Evolutionary conservation across 2,329 filamentous ascomycete genomes (phyloP).

Genomic region (Colletotrichum abscissum): DNA sequence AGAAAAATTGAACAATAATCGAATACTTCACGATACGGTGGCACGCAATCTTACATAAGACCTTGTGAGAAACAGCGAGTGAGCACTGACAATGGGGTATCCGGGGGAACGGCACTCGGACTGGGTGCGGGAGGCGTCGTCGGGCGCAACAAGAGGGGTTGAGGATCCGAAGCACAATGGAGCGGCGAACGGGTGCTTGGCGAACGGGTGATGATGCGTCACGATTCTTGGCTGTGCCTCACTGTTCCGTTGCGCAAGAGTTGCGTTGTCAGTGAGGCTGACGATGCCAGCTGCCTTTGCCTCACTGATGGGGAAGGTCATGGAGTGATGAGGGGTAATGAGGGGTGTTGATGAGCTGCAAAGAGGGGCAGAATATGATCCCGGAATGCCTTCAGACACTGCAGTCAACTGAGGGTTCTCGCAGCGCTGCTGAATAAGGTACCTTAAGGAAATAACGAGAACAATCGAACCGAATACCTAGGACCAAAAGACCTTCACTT

Average conservation of each 20-base stretch:
- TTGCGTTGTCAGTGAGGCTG: slow-evolving; percentile 10
- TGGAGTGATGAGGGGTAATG: slow-evolving; percentile 10
- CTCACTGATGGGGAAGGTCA: not conserved
- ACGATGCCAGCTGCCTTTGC: not conserved
- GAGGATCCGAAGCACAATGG: slow-evolving; percentile 4
- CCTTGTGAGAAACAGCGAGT: not conserved
- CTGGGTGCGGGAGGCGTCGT: not conserved
- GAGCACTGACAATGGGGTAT: not conserved
- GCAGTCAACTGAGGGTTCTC: not conserved
- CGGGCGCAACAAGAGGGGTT: not conserved
- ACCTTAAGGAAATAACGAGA: not conserved
- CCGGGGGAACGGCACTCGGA: not conserved
- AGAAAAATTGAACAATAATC: not conserved
- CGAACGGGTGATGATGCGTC: slow-evolving; percentile 2
- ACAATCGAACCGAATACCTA: not conserved
- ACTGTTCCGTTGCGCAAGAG: not conserved
- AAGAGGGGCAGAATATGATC: not conserved
- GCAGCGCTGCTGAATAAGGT: not conserved
- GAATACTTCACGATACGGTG: not conserved
- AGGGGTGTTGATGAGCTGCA: not conserved
- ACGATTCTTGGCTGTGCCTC: slow-evolving; percentile 8
- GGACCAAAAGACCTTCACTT: no score
- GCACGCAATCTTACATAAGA: not conserved
- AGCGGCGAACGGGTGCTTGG: slow-evolving; percentile 15
- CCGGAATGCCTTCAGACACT: not conserved